phyloP scores from a whole-genome alignment of 257 asterid genomes.

The Thymus mandschuricus region DNA sequence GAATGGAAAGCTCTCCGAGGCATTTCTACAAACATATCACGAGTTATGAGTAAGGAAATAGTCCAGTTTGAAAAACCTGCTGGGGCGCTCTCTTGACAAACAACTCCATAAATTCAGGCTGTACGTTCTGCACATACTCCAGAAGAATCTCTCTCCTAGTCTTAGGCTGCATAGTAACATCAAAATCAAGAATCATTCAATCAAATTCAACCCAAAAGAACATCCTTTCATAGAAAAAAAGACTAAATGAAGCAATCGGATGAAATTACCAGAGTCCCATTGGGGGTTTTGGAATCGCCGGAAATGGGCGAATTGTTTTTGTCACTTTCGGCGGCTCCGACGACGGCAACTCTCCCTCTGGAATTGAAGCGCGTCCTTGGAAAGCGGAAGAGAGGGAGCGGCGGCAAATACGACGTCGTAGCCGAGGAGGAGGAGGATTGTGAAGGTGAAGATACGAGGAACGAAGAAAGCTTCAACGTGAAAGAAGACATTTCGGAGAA shows the following conservation, averaged over 20 bases:
- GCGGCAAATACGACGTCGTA: conserved; percentile 41
- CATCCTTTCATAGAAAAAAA: neutral
- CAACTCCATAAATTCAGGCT: conserved; percentile 98
- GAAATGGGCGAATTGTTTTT: conserved; percentile 44
- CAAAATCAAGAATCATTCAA: neutral
- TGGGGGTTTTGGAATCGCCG: conserved; percentile 65
- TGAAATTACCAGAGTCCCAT: conserved; percentile 63
- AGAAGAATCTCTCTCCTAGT: conserved; percentile 84
- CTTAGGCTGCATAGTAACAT: conserved; percentile 53
- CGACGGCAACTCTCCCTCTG: conserved; percentile 46
- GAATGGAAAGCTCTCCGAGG: conserved; percentile 20
- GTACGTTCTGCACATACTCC: conserved; percentile 94
- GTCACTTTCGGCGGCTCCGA: conserved; percentile 56
- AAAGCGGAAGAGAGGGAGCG: conserved; percentile 42
- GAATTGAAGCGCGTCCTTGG: conserved; percentile 36
- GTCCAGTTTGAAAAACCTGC: conserved; percentile 54
- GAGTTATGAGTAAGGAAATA: neutral
- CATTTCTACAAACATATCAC: conserved; percentile 41
- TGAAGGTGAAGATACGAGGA: conserved; percentile 43
- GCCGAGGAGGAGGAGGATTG: conserved; percentile 49
- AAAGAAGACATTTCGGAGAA: conserved; percentile 60
- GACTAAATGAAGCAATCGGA: neutral
- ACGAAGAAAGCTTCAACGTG: conserved; percentile 53
- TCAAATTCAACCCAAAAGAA: neutral
- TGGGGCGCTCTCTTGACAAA: conserved; percentile 89